Percentiles rank a stretch among this genome's conserved stretches.
These are phyloP conservation scores for Coemansia sp. DNA, from an alignment of 192 early-diverging fungal genomes.

Conservation along the genomic window DNA sequence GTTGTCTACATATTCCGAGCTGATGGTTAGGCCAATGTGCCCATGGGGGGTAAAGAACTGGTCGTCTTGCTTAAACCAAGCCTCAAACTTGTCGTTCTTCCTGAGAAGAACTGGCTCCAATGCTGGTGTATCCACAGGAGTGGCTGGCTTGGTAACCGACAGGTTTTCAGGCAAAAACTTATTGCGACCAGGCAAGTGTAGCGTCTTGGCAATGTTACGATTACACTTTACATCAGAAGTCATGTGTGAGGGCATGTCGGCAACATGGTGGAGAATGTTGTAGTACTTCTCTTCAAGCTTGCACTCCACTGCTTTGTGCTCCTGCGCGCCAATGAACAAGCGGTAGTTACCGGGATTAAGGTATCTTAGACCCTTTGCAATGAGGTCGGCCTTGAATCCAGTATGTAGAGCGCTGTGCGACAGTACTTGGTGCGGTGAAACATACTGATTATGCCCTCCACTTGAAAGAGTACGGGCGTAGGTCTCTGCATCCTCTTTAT, in stretches of 20 bases:
- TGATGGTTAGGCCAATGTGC: conserved; percentile 64
- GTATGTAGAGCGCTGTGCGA: conserved; percentile 67
- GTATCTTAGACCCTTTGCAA: conserved; percentile 62
- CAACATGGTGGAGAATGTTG: conserved; percentile 72
- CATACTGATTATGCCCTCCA: conserved; percentile 64
- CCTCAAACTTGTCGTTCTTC: conserved; percentile 37
- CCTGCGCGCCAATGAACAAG: conserved; percentile 45
- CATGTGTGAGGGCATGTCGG: neutral
- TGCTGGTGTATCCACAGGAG: neutral
- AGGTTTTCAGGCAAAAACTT: conserved; percentile 39
- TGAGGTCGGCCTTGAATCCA: conserved; percentile 62
- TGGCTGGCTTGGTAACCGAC: neutral
- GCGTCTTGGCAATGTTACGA: neutral
- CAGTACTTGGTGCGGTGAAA: conserved; percentile 63
- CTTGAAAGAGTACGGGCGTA: neutral
- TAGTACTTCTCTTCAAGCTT: conserved; percentile 72
- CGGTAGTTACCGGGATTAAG: conserved; percentile 66
- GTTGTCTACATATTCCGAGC: neutral
- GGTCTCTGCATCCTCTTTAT: conserved; percentile 62
- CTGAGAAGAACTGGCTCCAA: conserved; percentile 20
- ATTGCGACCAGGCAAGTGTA: conserved; percentile 17
- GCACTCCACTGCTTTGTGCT: conserved; percentile 24
- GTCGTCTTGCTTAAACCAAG: conserved; percentile 95
- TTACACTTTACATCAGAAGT: neutral
- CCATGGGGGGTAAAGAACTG: conserved; percentile 86